Base-by-base conservation (phyloP, 306 rosid genomes). In the Prosopis cineraria region DNA sequence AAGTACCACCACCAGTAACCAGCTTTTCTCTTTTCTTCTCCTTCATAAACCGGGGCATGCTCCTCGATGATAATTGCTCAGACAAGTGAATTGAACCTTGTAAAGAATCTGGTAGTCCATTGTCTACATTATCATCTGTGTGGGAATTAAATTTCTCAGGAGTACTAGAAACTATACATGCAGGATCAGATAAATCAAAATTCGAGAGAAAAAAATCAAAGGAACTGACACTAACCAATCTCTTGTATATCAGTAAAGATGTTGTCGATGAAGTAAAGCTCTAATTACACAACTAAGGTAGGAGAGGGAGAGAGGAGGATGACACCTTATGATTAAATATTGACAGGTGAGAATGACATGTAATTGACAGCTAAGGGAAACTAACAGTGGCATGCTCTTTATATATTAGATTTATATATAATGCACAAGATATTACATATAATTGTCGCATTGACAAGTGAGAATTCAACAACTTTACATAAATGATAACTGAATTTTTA, bases 1-100 rank as follows among this genome's bases (percentile, higher is more conserved):
- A 83, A 69, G 85, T 88, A 62, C 85, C 83, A 64, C 80, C 84
- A 66, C 87, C 93, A 70, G 86, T 85, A 79, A 88, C 83, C 78
- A 87, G 85, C 84, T 88, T 84, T 83, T 88, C 98, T 85, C 91
- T 85, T 83, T 64, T 91, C 87, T 87, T 89, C 73, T 75, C 90
- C 77, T 84, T 88, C 58, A 80, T 81, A 78, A 76, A 58, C 60
- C 73, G 47, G 25, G 88, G 81, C 75, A 84, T 89, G 52, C 75
- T 91, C 83, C 79, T 81, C 64, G 89, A 86, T 56, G 89, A 86
- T 67, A 80, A 84, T 82, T 84, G 90, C 52, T 83, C 91, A 63
- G 91, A 82, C 22, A 82, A 85, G 83, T 87, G 86, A 76, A 80
- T 69, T 48, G 75, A 81, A 70, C 86, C 84, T 67, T 83, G 90